Percentiles rank a stretch among this genome's conserved stretches.
Conservation (phyloP, 345 rosid species). For the Populus euphratica region DNA sequence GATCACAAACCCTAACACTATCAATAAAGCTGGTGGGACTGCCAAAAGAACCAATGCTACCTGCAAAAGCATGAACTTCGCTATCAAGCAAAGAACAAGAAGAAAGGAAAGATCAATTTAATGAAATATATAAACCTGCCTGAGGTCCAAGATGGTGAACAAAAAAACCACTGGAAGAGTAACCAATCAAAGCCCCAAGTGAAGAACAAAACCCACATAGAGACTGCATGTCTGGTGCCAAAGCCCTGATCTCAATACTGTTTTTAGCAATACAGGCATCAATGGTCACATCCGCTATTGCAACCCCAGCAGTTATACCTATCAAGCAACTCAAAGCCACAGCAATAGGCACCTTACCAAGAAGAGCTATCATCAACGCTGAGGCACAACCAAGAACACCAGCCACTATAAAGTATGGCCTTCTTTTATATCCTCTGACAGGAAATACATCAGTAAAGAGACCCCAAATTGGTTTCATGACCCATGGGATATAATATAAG, state of each 20-base stretch:
- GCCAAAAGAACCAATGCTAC: conserved; percentile 64
- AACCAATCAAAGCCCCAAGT: conserved; percentile 71
- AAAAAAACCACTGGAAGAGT: conserved; percentile 64
- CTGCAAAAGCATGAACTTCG: conserved; percentile 29
- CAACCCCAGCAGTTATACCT: conserved; percentile 66
- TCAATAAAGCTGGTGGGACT: conserved; percentile 47
- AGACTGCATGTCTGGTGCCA: conserved; percentile 82
- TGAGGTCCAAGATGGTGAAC: conserved; percentile 71
- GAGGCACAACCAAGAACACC: conserved; percentile 60
- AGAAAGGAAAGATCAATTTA: not conserved
- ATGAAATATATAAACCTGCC: conserved; percentile 27
- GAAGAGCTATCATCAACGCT: conserved; percentile 44
- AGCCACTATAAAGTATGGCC: conserved; percentile 66
- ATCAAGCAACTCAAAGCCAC: conserved; percentile 57
- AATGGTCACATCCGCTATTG: conserved; percentile 77
- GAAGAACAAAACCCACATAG: conserved; percentile 79
- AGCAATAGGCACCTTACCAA: conserved; percentile 45
- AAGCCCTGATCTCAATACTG: conserved; percentile 48
- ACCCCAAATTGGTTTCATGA: conserved; percentile 82
- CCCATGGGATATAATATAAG: conserved; percentile 71
- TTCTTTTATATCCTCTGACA: conserved; percentile 55
- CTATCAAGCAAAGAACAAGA: not conserved
- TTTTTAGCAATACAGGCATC: conserved; percentile 84
- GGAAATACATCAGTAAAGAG: conserved; percentile 74
- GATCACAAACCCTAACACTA: conserved; percentile 58